These are phyloP conservation scores for Tanacetum coccineum DNA, from an alignment of 129 eudicot genomes.

Conservation along the genomic window DNA sequence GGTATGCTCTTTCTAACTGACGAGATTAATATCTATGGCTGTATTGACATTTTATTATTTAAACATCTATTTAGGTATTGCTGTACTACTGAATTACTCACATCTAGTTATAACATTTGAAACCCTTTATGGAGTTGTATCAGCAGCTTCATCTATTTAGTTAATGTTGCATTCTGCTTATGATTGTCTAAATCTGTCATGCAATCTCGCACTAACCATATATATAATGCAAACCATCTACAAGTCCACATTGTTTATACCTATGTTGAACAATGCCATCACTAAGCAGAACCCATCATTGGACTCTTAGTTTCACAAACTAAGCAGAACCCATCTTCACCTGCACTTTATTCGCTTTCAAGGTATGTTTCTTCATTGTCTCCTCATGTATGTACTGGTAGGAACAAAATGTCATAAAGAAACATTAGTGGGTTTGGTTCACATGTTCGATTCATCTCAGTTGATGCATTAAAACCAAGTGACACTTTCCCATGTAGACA, in stretches of 20 bases:
- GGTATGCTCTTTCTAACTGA: conserved; percentile 35
- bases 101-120: conserved; percentile 47
- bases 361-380: too few species aligned
- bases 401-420: too few species aligned
- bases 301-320: too few species aligned
- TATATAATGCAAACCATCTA: not conserved
- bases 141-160: conserved; percentile 72
- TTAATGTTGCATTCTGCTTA: conserved; percentile 17
- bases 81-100: conserved; percentile 8
- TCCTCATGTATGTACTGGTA: too few species aligned
- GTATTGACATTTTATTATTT: not conserved
- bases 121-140: conserved; percentile 76
- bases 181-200: not conserved
- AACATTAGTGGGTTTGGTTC: too few species aligned
- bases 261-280: not conserved
- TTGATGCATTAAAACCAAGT: too few species aligned
- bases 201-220: not conserved
- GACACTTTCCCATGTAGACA: too few species aligned
- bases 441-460: too few species aligned
- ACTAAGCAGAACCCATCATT: too few species aligned
- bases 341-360: too few species aligned
- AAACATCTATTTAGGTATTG: conserved; percentile 2
- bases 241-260: not conserved
- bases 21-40: not conserved
- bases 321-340: too few species aligned